phyloP scores from a whole-genome alignment of 2,329 filamentous ascomycete species.

The Ophiostoma triangulosporum region DNA sequence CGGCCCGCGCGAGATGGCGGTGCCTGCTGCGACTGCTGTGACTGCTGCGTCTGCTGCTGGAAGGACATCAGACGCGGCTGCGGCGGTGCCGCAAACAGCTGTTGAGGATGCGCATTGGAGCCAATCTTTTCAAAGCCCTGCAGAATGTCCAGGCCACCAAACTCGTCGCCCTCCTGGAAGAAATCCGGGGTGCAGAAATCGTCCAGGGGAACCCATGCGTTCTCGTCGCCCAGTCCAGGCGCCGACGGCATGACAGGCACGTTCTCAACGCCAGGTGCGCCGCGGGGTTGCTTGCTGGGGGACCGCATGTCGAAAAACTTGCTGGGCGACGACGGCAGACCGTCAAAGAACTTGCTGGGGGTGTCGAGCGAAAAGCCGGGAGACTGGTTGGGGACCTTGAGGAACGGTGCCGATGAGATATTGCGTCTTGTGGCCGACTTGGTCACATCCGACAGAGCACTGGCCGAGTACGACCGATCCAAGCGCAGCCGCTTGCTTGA shows the following conservation, averaged over 20 bases:
- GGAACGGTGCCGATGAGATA: constrained; percentile 34
- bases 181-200: constrained; percentile 42
- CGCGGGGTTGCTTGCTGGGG: constrained; percentile 22
- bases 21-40: constrained; percentile 15
- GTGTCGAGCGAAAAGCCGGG: constrained; percentile 33
- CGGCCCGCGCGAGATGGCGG: neutral
- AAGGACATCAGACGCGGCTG: constrained; percentile 21
- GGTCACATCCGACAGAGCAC: constrained; percentile 47
- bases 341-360: constrained; percentile 43
- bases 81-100: constrained; percentile 16
- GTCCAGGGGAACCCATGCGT: constrained; percentile 31
- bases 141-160: constrained; percentile 53
- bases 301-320: constrained; percentile 32
- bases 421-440: constrained; percentile 38
- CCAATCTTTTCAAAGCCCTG: constrained; percentile 68
- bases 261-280: constrained; percentile 17
- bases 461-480: constrained; percentile 49
- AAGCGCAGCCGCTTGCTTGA: constrained; percentile 45
- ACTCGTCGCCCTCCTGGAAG: constrained; percentile 45
- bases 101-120: constrained; percentile 22
- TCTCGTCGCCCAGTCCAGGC: constrained; percentile 24
- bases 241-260: neutral
- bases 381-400: constrained; percentile 33
- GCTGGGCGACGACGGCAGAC: constrained; percentile 42
- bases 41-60: constrained; percentile 19